Percentiles rank a stretch among this genome's conserved stretches.
Evolutionary conservation across 2,329 filamentous ascomycete genomes (phyloP).

Genomic region (Bipolaris gigantea): DNA sequence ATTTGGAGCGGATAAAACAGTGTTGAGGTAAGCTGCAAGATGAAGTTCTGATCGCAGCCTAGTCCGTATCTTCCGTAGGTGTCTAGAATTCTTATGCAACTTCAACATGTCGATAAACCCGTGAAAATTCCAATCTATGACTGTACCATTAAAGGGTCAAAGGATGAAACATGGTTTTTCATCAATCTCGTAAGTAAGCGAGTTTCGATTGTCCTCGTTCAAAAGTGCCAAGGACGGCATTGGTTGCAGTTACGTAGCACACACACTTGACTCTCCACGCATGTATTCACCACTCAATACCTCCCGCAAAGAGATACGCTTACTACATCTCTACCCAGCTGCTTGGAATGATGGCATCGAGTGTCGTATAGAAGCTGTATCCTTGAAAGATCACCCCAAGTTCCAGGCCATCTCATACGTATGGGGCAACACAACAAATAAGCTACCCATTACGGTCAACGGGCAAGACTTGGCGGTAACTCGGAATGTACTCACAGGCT

Average conservation of each 20-base stretch:
- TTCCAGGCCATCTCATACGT: constrained; percentile 10
- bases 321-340: constrained; percentile 2
- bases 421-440: neutral
- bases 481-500: neutral
- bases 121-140: no score
- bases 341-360: neutral
- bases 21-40: no score
- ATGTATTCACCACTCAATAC: constrained; percentile 4
- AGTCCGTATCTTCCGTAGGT: no score
- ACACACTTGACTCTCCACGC: neutral
- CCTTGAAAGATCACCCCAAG: constrained; percentile 1
- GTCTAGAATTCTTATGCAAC: no score
- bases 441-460: neutral
- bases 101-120: no score
- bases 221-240: neutral
- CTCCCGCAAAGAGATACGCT: constrained; percentile 1
- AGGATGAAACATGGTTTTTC: neutral
- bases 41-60: no score
- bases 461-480: neutral
- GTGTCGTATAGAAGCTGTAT: neutral
- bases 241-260: neutral
- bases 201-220: no score
- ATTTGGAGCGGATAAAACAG: no score
- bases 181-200: no score
- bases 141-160: neutral